phyloP scores from a whole-genome alignment of 805 yeast species.

The Soucietia sequanensis region DNA sequence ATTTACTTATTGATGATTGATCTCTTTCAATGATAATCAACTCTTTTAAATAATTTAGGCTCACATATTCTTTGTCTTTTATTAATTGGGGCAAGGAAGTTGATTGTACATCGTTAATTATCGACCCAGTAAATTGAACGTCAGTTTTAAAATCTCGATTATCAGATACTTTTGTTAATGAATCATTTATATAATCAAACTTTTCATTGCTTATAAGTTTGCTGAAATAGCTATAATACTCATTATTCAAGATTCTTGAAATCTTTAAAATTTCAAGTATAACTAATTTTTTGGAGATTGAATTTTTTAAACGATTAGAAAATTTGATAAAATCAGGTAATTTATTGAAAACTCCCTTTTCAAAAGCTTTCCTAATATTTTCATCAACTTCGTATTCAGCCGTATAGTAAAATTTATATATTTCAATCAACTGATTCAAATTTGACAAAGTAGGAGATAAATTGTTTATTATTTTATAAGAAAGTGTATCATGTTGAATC shows the following conservation, averaged over 20 bases:
- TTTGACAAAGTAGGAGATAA: slow-evolving; percentile 42
- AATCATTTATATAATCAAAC: slow-evolving; percentile 10
- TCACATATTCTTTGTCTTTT: slow-evolving; percentile 27
- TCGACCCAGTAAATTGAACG: slow-evolving; percentile 41
- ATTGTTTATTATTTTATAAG: slow-evolving; percentile 39
- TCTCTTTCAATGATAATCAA: slow-evolving; percentile 35
- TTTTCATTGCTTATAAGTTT: slow-evolving; percentile 12
- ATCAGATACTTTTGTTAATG: slow-evolving; percentile 34
- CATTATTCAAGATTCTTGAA: slow-evolving; percentile 31
- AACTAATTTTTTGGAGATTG: slow-evolving; percentile 45
- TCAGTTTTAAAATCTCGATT: slow-evolving; percentile 59
- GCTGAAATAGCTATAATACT: slow-evolving; percentile 27
- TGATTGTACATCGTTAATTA: not conserved
- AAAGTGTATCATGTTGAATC: slow-evolving; percentile 72
- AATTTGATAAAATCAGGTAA: slow-evolving; percentile 65
- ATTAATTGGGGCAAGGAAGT: slow-evolving; percentile 3
- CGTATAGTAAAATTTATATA: slow-evolving; percentile 52
- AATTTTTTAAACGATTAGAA: slow-evolving; percentile 47
- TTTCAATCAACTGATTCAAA: slow-evolving; percentile 30
- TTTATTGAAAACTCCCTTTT: slow-evolving; percentile 62
- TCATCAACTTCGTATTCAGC: slow-evolving; percentile 51
- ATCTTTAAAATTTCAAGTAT: slow-evolving; percentile 31
- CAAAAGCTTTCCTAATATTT: slow-evolving; percentile 53
- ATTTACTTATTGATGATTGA: slow-evolving; percentile 21
- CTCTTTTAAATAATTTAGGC: slow-evolving; percentile 37